Conservation (phyloP, 2,329 filamentous ascomycete species). For the Trichoderma koningii region DNA sequence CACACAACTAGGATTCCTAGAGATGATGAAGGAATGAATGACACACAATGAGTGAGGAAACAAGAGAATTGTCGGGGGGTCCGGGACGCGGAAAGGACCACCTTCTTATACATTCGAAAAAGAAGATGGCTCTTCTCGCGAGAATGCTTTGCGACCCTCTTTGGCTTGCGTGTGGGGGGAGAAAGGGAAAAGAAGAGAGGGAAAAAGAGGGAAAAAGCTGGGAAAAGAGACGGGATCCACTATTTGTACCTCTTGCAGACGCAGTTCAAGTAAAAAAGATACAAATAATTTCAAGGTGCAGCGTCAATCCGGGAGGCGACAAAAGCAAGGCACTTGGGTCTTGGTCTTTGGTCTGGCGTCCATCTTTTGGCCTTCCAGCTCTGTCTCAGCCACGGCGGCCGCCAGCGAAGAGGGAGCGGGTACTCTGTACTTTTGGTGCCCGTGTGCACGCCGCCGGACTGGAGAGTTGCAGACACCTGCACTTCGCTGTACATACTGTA, state of each 20-base stretch:
- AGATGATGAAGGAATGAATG: conserved; percentile 38
- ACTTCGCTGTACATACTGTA: background rate
- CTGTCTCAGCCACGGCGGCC: conserved; percentile 26
- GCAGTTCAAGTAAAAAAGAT: background rate
- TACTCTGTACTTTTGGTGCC: conserved; percentile 21
- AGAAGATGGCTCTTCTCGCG: conserved; percentile 54
- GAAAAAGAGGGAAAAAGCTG: conserved; percentile 46
- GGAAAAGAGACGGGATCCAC: conserved; percentile 32
- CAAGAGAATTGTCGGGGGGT: conserved; percentile 47
- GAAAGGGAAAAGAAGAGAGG: conserved; percentile 46
- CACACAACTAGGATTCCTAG: background rate
- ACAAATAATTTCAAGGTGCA: conserved; percentile 5
- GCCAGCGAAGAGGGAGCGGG: background rate
- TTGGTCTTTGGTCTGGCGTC: too few relatives aligned
- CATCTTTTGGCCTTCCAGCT: background rate
- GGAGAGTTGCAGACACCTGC: conserved; percentile 5
- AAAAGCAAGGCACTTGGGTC: too few relatives aligned
- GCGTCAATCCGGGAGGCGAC: conserved; percentile 7
- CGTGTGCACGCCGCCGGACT: conserved; percentile 1
- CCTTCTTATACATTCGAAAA: conserved; percentile 41
- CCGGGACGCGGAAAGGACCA: conserved; percentile 56
- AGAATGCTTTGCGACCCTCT: conserved; percentile 59
- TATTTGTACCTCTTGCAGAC: conserved; percentile 28
- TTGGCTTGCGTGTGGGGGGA: conserved; percentile 54
- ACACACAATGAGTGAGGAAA: conserved; percentile 39